Conservation (phyloP, 257 asterid genomes). For the Rhazya stricta region DNA sequence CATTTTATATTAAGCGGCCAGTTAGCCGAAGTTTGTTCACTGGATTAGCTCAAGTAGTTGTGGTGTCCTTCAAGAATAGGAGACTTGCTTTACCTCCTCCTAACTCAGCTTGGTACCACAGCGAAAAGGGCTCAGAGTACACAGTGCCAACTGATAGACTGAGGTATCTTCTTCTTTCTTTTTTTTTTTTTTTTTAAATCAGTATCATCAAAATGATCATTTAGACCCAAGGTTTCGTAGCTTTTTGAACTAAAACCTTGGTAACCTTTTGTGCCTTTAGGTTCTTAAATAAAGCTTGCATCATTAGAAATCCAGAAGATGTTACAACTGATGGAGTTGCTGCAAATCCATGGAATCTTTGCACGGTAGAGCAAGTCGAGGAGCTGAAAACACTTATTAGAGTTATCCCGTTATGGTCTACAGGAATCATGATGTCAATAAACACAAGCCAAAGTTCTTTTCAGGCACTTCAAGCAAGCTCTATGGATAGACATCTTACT, state of each 20-base stretch:
- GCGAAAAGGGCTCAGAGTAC: slow-evolving; percentile 35
- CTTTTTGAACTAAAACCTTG: background rate
- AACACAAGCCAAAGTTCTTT: slow-evolving; percentile 51
- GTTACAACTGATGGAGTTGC: slow-evolving; percentile 32
- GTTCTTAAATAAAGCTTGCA: slow-evolving; percentile 69
- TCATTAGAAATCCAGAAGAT: slow-evolving; percentile 43
- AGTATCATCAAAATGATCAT: background rate
- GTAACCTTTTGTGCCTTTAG: slow-evolving; percentile 21
- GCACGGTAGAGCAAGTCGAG: slow-evolving; percentile 61
- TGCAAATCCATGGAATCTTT: slow-evolving; percentile 41
- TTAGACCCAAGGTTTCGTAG: background rate
- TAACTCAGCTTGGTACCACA: slow-evolving; percentile 30
- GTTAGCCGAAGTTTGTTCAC: slow-evolving; percentile 36
- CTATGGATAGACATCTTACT: slow-evolving; percentile 54
- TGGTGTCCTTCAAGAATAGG: slow-evolving; percentile 47
- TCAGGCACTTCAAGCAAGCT: slow-evolving; percentile 54
- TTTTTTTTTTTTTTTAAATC: background rate
- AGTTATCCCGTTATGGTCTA: slow-evolving; percentile 66
- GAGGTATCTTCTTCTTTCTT: slow-evolving; percentile 27
- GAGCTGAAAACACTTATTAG: slow-evolving; percentile 52
- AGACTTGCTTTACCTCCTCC: slow-evolving; percentile 24
- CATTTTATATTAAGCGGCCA: slow-evolving; percentile 38
- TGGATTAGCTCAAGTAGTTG: slow-evolving; percentile 39
- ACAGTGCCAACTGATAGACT: slow-evolving; percentile 43
- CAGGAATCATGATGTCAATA: slow-evolving; percentile 54